Conservation (phyloP, 208 protist genomes). For the Paratrypanosoma confusum region DNA sequence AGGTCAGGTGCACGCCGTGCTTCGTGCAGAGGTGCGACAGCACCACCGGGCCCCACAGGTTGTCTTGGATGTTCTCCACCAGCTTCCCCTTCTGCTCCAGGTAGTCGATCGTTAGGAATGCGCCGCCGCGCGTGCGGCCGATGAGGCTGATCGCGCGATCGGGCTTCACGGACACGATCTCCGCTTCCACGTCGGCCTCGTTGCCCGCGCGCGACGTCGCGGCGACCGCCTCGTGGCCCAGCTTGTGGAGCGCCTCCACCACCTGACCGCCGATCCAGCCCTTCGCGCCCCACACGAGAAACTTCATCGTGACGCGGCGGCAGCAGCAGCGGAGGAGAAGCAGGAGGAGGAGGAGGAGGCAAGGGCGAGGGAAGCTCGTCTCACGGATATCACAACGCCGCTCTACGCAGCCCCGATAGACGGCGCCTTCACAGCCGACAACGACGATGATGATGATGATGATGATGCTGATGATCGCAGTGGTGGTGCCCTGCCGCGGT, state of each 20-base stretch:
- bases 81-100: conserved; percentile 45
- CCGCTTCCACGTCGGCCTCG: conserved; percentile 15
- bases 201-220: conserved; percentile 24
- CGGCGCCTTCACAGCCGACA: no score
- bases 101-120: conserved; percentile 39
- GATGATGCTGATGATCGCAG: no score
- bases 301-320: no score
- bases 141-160: conserved; percentile 33
- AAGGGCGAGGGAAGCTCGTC: no score
- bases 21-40: conserved; percentile 16
- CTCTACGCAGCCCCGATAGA: no score
- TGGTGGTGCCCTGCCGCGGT: no score
- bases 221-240: conserved; percentile 23
- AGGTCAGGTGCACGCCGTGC: conserved; percentile 27
- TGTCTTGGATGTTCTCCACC: conserved; percentile 39
- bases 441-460: no score
- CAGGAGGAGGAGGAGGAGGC: no score
- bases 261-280: conserved; percentile 46
- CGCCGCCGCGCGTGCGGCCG: conserved; percentile 32
- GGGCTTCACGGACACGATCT: conserved; percentile 20
- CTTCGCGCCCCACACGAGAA: conserved; percentile 35
- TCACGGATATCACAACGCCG: no score
- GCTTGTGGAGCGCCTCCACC: conserved; percentile 15
- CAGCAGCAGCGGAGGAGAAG: no score
- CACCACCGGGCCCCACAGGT: conserved; percentile 32